Percentiles rank a stretch among this genome's conserved stretches.
phyloP scores from a whole-genome alignment of 2,329 filamentous ascomycete species.

The Ascochyta fabae region DNA sequence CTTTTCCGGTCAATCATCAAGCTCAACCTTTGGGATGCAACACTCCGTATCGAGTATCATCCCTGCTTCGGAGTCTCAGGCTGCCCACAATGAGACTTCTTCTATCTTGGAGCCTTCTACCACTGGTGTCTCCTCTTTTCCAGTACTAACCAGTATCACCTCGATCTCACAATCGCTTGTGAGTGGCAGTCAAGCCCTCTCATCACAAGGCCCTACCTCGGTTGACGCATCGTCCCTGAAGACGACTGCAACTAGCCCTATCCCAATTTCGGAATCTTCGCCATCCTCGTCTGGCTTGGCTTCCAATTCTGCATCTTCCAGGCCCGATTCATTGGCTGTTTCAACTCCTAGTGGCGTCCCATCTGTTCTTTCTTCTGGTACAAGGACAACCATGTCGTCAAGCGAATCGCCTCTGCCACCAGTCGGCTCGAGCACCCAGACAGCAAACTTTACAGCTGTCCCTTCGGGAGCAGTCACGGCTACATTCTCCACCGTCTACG shows the following conservation, averaged over 20 bases:
- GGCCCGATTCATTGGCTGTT: neutral
- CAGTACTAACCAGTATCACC: neutral
- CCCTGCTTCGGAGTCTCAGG: neutral
- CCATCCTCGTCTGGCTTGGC: neutral
- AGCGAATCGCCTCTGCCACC: neutral
- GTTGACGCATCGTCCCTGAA: neutral
- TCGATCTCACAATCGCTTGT: neutral
- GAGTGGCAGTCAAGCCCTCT: neutral
- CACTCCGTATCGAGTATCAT: neutral
- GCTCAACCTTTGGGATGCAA: neutral
- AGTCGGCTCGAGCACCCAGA: neutral
- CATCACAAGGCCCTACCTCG: neutral
- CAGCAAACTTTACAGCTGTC: neutral
- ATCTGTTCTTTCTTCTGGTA: neutral
- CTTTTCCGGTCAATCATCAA: neutral
- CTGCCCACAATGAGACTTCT: neutral
- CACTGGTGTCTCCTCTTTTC: neutral
- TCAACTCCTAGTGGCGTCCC: neutral
- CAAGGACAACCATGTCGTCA: neutral
- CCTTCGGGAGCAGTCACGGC: constrained; percentile 1
- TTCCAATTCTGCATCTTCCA: neutral
- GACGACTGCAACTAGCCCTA: neutral
- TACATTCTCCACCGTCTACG: constrained; percentile 12
- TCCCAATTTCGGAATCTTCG: constrained; percentile 5
- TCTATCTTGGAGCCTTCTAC: neutral